Conservation (phyloP, 306 rosid genomes). For the Acacia melanoxylon region DNA sequence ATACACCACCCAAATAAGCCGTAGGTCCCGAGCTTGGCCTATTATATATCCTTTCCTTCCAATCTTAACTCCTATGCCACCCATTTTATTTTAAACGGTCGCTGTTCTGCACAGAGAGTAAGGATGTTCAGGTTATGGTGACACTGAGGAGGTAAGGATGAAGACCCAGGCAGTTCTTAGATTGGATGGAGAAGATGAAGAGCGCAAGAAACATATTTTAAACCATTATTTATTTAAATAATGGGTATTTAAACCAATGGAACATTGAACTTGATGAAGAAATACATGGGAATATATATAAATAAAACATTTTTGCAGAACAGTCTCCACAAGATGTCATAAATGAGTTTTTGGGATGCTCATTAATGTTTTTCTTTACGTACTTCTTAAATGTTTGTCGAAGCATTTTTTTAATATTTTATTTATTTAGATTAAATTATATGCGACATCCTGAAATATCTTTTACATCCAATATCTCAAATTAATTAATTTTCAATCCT, state of each 20-base stretch:
- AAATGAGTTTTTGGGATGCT: no score
- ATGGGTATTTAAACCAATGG: not conserved
- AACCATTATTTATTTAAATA: not conserved
- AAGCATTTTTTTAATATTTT: no score
- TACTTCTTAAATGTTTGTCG: no score
- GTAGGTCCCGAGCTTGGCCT: fast-evolving
- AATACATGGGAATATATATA: not conserved
- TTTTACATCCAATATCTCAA: no score
- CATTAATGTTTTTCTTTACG: no score
- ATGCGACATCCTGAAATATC: no score
- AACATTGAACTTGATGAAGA: not conserved
- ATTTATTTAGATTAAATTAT: no score
- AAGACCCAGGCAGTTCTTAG: not conserved
- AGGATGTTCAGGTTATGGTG: not conserved
- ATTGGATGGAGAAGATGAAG: not conserved
- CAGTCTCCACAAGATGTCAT: not conserved
- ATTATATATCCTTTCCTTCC: not conserved
- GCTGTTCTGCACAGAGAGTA: not conserved
- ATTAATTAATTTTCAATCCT: no score
- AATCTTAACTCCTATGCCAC: not conserved
- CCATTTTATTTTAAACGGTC: not conserved
- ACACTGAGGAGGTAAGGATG: not conserved
- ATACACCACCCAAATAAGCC: no score
- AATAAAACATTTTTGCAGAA: not conserved
- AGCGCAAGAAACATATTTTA: not conserved